These are phyloP conservation scores for Torulaspora indica DNA, from an alignment of 805 yeast species.

Conservation along the genomic window DNA sequence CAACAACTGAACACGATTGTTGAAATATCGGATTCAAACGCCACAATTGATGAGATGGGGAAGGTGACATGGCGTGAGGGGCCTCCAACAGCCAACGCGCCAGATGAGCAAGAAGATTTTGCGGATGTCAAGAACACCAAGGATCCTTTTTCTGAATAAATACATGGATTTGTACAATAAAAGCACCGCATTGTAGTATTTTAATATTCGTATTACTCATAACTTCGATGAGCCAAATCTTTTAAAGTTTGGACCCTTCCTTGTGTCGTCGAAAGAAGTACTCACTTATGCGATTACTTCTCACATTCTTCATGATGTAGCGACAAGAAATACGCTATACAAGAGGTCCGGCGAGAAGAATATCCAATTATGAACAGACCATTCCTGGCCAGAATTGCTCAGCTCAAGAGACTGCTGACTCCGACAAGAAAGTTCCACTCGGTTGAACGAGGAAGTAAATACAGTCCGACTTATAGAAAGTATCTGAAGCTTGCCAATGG, in stretches of 20 bases:
- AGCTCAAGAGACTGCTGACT: slow-evolving; percentile 11
- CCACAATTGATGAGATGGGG: slow-evolving; percentile 52
- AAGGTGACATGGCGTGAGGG: slow-evolving; percentile 45
- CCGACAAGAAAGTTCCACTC: slow-evolving; percentile 14
- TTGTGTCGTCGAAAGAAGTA: no score
- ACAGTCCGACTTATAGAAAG: slow-evolving; percentile 39
- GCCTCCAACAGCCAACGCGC: slow-evolving; percentile 41
- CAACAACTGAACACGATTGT: slow-evolving; percentile 52
- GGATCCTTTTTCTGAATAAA: slow-evolving; percentile 10
- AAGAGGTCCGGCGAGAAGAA: background rate
- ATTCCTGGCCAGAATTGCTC: slow-evolving; percentile 15
- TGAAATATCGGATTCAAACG: slow-evolving; percentile 61
- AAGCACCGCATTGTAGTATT: background rate
- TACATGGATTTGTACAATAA: background rate
- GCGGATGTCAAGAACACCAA: slow-evolving; percentile 1
- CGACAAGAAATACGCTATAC: background rate
- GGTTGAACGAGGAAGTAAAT: slow-evolving; percentile 38
- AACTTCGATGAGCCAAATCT: no score
- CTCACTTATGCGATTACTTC: no score
- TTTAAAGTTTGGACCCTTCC: no score
- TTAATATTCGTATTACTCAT: no score
- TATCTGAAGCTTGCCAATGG: slow-evolving; percentile 43
- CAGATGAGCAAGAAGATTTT: slow-evolving; percentile 11
- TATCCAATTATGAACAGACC: background rate
- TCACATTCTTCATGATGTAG: no score